Percentiles rank a stretch among this genome's conserved stretches.
Conservation (phyloP, 192 early-diverging fungal genomes). For the Backusella westeae region DNA sequence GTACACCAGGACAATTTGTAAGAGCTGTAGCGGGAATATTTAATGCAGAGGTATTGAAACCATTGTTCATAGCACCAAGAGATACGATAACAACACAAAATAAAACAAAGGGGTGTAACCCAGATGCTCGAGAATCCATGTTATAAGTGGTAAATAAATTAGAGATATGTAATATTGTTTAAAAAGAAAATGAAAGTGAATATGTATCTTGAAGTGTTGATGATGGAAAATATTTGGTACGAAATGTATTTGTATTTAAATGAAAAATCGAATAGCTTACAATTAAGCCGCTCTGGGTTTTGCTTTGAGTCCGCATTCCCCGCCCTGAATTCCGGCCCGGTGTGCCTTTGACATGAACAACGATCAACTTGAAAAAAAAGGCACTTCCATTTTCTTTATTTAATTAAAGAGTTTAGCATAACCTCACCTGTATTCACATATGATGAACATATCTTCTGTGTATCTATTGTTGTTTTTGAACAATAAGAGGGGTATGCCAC, state of each 20-base stretch:
- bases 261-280: neutral
- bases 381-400: neutral
- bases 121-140: constrained; percentile 22
- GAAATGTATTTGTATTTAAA: neutral
- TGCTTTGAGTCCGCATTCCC: neutral
- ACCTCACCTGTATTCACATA: neutral
- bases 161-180: neutral
- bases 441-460: neutral
- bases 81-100: constrained; percentile 26
- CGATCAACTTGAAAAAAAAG: neutral
- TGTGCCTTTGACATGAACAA: neutral
- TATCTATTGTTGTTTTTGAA: neutral
- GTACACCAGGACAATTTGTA: constrained; percentile 44
- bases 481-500: neutral
- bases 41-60: constrained; percentile 31
- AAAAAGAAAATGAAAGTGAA: neutral
- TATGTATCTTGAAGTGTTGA: neutral
- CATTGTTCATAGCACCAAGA: constrained; percentile 31
- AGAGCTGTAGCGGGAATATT: constrained; percentile 61
- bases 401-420: neutral
- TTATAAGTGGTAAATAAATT: neutral
- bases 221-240: neutral
- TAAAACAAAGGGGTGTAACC: constrained; percentile 15
- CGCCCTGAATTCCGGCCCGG: neutral
- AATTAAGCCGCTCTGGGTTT: neutral